Evolutionary conservation across 2,329 filamentous ascomycete genomes (phyloP), one percentile per base, ranked within the genome.

Genomic region (Aureobasidium subglaciale): DNA sequence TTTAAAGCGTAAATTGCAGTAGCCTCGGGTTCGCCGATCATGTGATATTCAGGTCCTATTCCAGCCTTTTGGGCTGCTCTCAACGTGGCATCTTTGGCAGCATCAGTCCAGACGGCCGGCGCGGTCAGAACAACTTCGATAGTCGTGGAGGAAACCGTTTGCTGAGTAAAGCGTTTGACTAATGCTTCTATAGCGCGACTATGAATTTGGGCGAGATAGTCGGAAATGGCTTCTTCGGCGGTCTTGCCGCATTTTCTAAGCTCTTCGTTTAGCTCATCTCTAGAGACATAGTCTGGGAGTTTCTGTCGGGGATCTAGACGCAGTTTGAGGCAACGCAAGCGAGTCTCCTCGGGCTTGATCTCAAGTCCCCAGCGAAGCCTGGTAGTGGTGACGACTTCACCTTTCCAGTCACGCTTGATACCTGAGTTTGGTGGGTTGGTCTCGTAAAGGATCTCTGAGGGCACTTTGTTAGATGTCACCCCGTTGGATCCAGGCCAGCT

Each of bases 381-480:
- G 61, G 58, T 61, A 52, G 25, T 59, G 52, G 13, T 18, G 18
- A 43, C 16, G 18, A 18, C 2, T 4, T 43, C 40, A 10, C 37
- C 41, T 11, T 11, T 30, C 15, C 25, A 40, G 40, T 30, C 45
- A 40, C 42, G 41, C 48, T 41, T 50, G 11, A 35, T 69, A 24
- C 37, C 37, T 62, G 83, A 83, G 15, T 8, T 76, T 62, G 83
- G 13, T 8, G 3, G 13, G 3, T 15, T 5, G 2, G n/a, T 5
- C 10, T 25, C 84, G 61, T 86, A 85, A 54, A 75, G 71, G 56
- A 91, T 85, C 68, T 91, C 87, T 13, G 87, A 90, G 1, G 88
- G 87, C 2, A 91, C 87, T 75, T 92, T 92, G 74, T 92, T 87
- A 32, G 86, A 90, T n/a, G 88, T 90, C 71, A 91, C 89, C 63